Percentiles rank a stretch among this genome's conserved stretches.
Evolutionary conservation across 108 stramenopile species (phyloP).

Genomic region (Cyclotella distinguenda): DNA sequence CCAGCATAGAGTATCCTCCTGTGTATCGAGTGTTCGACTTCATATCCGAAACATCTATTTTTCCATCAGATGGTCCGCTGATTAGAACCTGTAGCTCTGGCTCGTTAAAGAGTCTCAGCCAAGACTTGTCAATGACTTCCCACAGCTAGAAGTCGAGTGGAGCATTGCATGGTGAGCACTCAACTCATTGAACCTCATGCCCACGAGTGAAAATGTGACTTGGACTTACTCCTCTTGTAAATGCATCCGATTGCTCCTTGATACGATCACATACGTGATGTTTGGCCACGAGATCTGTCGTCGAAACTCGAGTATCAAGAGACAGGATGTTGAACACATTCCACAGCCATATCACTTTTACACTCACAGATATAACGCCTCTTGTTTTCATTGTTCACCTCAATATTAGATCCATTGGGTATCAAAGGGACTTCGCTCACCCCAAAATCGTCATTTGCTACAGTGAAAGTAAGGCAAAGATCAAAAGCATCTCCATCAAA

Average conservation of each 20-base stretch:
- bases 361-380: slow-evolving; percentile 60
- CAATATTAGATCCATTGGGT: slow-evolving; percentile 82
- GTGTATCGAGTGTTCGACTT: slow-evolving; percentile 83
- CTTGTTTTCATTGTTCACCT: slow-evolving; percentile 83
- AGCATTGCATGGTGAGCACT: not conserved
- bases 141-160: slow-evolving; percentile 46
- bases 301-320: not conserved
- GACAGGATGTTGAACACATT: not conserved
- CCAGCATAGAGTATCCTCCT: slow-evolving; percentile 87
- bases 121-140: slow-evolving; percentile 89
- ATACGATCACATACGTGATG: slow-evolving; percentile 91
- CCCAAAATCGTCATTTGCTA: slow-evolving; percentile 90
- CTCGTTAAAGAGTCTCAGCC: slow-evolving; percentile 93
- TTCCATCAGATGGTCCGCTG: slow-evolving; percentile 81
- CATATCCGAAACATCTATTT: slow-evolving; percentile 91
- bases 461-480: slow-evolving; percentile 91
- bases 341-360: not conserved
- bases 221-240: slow-evolving; percentile 70
- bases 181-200: not conserved
- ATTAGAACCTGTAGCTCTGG: slow-evolving; percentile 96
- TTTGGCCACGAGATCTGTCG: slow-evolving; percentile 85
- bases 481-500: slow-evolving; percentile 93
- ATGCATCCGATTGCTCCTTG: slow-evolving; percentile 89
- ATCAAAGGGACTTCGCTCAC: slow-evolving; percentile 82
- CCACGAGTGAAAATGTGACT: not conserved